A percentile compares a stretch with the other conserved stretches of the same genome.
Evolutionary conservation across 2,329 filamentous ascomycete genomes (phyloP).

Genomic region (Exophiala calicioides): DNA sequence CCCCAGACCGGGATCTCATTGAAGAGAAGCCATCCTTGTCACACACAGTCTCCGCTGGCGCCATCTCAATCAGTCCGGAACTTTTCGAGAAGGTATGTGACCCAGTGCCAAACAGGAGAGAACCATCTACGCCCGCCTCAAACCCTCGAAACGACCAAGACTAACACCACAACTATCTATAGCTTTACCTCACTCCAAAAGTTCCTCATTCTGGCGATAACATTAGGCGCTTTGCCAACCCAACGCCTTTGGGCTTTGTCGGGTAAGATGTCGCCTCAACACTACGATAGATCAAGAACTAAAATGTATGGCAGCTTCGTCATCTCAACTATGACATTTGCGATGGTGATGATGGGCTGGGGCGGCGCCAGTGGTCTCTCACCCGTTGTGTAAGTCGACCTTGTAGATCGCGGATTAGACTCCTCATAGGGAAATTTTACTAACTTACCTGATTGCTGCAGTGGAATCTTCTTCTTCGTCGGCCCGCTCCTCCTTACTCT

Average conservation of each 20-base stretch:
- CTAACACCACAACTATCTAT: too few relatives aligned
- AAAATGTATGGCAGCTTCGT: constrained; percentile 25
- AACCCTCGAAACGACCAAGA: too few relatives aligned
- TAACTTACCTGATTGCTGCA: constrained; percentile 10
- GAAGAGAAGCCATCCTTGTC: constrained; percentile 22
- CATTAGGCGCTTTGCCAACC: constrained; percentile 29
- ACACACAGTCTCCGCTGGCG: constrained; percentile 25
- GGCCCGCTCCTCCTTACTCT: constrained; percentile 29
- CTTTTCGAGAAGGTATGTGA: constrained; percentile 28
- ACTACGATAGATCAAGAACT: not conserved
- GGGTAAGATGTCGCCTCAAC: constrained; percentile 14
- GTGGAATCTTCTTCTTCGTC: constrained; percentile 31
- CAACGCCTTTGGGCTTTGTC: constrained; percentile 29
- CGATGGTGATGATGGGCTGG: constrained; percentile 32
- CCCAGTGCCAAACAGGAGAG: not conserved
- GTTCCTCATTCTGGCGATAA: constrained; percentile 28
- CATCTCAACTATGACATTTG: constrained; percentile 29
- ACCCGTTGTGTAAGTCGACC: constrained; percentile 25
- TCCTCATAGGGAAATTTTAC: too few relatives aligned
- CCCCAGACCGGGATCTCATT: constrained; percentile 20
- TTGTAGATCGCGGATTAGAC: too few relatives aligned
- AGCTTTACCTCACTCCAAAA: constrained; percentile 32
- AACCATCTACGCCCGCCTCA: too few relatives aligned
- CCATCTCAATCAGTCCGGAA: constrained; percentile 27
- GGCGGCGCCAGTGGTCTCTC: constrained; percentile 25